Conservation (phyloP, 2,329 filamentous ascomycete genomes). For the Celoporthe dispersa region DNA sequence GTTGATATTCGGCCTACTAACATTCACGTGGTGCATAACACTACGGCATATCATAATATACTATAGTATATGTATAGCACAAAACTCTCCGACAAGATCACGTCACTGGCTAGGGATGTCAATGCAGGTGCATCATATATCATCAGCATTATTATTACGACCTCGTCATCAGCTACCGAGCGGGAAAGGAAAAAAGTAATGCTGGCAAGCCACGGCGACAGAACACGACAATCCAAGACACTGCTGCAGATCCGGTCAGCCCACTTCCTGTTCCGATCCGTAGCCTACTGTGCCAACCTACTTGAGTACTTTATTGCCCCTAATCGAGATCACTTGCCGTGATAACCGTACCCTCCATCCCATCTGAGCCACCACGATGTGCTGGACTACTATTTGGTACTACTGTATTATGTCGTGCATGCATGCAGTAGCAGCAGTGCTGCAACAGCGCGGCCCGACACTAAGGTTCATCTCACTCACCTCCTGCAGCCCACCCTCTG, state of each 20-base stretch:
- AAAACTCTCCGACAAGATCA: not conserved
- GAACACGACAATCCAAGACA: not conserved
- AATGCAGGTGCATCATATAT: not conserved
- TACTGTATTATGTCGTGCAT: not conserved
- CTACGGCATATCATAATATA: not conserved
- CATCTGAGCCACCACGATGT: not conserved
- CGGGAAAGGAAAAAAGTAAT: not conserved
- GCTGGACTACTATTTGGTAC: not conserved
- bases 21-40: not conserved
- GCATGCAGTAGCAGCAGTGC: not conserved
- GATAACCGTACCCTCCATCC: too few species aligned
- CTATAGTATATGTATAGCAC: not conserved
- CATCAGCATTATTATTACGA: not conserved
- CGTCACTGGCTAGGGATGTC: constrained; percentile 1
- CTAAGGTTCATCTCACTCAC: not conserved
- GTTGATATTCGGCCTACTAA: not conserved
- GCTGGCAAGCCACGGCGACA: not conserved
- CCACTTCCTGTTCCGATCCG: not conserved
- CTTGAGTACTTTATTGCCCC: not conserved
- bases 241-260: not conserved
- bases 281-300: too few species aligned
- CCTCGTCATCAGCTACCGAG: not conserved
- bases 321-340: not conserved
- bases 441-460: not conserved
- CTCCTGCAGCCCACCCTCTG: not conserved